Percentiles rank a stretch among this genome's conserved stretches.
Conservation (phyloP, 495 filamentous ascomycete species). For the Sordaria brevicollis region DNA sequence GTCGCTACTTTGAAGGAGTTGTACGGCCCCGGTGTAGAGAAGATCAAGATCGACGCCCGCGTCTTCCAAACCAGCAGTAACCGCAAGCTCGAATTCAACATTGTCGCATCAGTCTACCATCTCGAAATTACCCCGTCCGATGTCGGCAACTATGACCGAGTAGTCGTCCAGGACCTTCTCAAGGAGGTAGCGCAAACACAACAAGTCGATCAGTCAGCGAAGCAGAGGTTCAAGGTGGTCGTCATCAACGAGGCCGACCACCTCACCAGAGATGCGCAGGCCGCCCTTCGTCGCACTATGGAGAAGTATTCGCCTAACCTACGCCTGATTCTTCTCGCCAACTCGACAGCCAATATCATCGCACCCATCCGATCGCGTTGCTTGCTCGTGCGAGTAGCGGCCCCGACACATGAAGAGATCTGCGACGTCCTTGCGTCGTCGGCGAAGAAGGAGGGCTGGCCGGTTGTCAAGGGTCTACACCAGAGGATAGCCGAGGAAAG, state of each 20-base stretch:
- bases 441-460: constrained; percentile 68
- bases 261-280: constrained; percentile 87
- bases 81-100: constrained; percentile 97
- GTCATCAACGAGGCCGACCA: constrained; percentile 99
- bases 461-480: constrained; percentile 58
- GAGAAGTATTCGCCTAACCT: constrained; percentile 98
- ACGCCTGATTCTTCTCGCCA: constrained; percentile 81
- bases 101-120: constrained; percentile 90
- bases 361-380: constrained; percentile 86
- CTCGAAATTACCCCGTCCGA: constrained; percentile 97
- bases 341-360: constrained; percentile 94
- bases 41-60: constrained; percentile 93
- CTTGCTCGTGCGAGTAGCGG: constrained; percentile 82
- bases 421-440: constrained; percentile 62
- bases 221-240: constrained; percentile 93
- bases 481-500: constrained; percentile 82
- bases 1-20: constrained; percentile 88
- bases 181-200: constrained; percentile 98
- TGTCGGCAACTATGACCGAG: constrained; percentile 92
- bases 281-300: constrained; percentile 90
- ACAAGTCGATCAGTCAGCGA: constrained; percentile 83
- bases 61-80: constrained; percentile 92
- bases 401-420: constrained; percentile 79
- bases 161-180: constrained; percentile 87
- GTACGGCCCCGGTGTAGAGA: constrained; percentile 85